These are phyloP conservation scores for Hypoxylon intermedium DNA, from an alignment of 495 filamentous ascomycete species.

Conservation along the genomic window DNA sequence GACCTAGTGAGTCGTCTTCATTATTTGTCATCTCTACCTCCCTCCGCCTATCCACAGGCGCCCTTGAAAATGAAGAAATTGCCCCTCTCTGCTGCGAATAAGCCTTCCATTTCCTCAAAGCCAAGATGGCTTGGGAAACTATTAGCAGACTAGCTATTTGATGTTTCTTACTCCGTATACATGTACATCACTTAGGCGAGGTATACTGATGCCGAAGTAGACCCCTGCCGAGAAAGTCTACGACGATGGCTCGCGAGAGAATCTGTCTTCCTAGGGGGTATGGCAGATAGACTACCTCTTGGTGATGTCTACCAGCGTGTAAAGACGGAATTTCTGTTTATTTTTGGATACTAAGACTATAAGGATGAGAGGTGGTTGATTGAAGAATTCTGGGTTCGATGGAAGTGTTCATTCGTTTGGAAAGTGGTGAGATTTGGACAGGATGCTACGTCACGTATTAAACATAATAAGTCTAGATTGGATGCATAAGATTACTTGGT, in stretches of 20 bases:
- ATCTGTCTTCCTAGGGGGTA: neutral
- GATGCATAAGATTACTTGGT: too few species aligned
- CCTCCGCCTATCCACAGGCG: neutral
- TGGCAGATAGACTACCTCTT: neutral
- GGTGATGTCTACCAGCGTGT: neutral
- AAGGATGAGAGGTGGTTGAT: too few species aligned
- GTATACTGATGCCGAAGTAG: constrained; percentile 10
- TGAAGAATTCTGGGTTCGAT: too few species aligned
- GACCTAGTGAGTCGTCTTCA: constrained; percentile 41
- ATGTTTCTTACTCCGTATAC: neutral
- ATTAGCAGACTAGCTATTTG: neutral
- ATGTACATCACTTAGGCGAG: neutral
- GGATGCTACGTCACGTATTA: too few species aligned
- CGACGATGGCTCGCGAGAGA: constrained; percentile 22
- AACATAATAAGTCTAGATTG: too few species aligned
- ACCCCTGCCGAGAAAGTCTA: constrained; percentile 24
- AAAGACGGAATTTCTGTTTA: neutral
- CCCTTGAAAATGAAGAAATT: neutral
- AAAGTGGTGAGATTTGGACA: too few species aligned
- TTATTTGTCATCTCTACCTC: neutral
- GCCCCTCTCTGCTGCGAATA: neutral
- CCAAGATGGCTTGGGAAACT: neutral
- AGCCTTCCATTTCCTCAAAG: too few species aligned
- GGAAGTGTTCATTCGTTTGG: too few species aligned
- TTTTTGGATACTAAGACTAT: too few species aligned